A percentile compares a stretch with the other conserved stretches of the same genome.
Conservation (phyloP, 768 basidiomycete species). For the Mrakia frigida region DNA sequence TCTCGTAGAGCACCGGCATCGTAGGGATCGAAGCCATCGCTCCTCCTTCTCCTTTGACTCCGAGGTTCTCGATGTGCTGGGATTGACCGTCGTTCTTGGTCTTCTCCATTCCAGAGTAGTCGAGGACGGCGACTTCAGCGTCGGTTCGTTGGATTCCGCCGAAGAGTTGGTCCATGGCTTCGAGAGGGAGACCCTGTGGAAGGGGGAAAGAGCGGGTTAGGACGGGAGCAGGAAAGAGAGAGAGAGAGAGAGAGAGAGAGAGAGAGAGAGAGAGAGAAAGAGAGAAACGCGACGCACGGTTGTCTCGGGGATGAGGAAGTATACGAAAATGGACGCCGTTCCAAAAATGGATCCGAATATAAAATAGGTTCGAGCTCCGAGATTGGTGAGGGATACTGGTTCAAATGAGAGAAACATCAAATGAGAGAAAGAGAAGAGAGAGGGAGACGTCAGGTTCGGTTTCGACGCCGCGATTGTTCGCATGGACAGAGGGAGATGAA, state of each 20-base stretch:
- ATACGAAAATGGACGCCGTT: not conserved
- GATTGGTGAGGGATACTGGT: slow-evolving; percentile 3
- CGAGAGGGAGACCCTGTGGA: slow-evolving; percentile 7
- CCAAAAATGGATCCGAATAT: slow-evolving; percentile 23
- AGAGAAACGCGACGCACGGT: not conserved
- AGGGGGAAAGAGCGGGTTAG: not conserved
- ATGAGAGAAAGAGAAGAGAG: too few species aligned
- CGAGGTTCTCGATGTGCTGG: slow-evolving; percentile 13
- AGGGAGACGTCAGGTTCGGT: too few species aligned
- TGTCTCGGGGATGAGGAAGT: slow-evolving; percentile 25
- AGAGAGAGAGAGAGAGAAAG: not conserved
- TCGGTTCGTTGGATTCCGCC: slow-evolving; percentile 28
- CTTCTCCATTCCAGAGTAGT: slow-evolving; percentile 16
- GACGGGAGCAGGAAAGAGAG: not conserved
- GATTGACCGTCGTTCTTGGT: slow-evolving; percentile 14
- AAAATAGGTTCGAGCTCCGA: slow-evolving; percentile 19
- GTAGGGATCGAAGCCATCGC: not conserved
- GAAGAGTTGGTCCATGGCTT: slow-evolving; percentile 27
- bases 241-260: not conserved
- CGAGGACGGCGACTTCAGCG: slow-evolving; percentile 19
- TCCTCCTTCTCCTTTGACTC: not conserved
- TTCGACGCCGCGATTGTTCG: too few species aligned
- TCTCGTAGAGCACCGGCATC: not conserved
- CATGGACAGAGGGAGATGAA: too few species aligned
- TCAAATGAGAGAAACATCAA: too few species aligned